Evolutionary conservation across 2,329 filamentous ascomycete species (phyloP).

Genomic region (Dendrostoma leiphaemia): DNA sequence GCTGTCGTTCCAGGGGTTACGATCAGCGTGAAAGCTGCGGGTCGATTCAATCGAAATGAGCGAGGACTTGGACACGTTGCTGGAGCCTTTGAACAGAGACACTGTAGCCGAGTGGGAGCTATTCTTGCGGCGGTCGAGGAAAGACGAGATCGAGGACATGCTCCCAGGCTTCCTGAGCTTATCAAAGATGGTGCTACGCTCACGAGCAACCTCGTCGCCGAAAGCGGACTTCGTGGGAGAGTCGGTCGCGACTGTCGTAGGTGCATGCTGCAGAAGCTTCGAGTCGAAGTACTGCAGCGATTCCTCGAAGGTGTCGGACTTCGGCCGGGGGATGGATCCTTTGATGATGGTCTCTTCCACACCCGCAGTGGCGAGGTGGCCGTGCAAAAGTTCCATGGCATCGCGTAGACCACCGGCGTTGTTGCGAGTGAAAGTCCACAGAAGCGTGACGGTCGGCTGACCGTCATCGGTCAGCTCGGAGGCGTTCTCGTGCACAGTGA

Average conservation of each 20-base stretch:
- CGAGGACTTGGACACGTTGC: constrained; percentile 89
- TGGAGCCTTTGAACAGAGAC: constrained; percentile 90
- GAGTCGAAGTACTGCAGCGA: constrained; percentile 96
- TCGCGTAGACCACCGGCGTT: constrained; percentile 94
- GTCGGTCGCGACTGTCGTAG: constrained; percentile 75
- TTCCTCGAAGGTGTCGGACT: constrained; percentile 98
- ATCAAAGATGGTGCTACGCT: constrained; percentile 83
- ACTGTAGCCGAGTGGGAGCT: constrained; percentile 78
- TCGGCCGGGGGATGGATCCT: constrained; percentile 94
- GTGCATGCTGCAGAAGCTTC: constrained; percentile 91
- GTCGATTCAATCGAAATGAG: constrained; percentile 95
- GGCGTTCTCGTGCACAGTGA: constrained; percentile 67
- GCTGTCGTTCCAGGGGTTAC: constrained; percentile 97
- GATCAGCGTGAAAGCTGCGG: constrained; percentile 83
- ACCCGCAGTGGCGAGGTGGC: constrained; percentile 81
- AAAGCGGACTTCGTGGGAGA: constrained; percentile 87
- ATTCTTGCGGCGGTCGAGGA: constrained; percentile 93
- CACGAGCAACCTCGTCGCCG: constrained; percentile 73
- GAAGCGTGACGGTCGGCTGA: constrained; percentile 58
- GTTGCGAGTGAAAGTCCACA: constrained; percentile 90
- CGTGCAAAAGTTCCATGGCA: constrained; percentile 90
- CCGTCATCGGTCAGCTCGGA: constrained; percentile 58
- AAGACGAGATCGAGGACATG: constrained; percentile 94
- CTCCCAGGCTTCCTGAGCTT: constrained; percentile 91
- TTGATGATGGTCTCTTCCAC: constrained; percentile 86